Conservation (phyloP, 192 early-diverging fungal genomes). For the Coemansia sp. region DNA sequence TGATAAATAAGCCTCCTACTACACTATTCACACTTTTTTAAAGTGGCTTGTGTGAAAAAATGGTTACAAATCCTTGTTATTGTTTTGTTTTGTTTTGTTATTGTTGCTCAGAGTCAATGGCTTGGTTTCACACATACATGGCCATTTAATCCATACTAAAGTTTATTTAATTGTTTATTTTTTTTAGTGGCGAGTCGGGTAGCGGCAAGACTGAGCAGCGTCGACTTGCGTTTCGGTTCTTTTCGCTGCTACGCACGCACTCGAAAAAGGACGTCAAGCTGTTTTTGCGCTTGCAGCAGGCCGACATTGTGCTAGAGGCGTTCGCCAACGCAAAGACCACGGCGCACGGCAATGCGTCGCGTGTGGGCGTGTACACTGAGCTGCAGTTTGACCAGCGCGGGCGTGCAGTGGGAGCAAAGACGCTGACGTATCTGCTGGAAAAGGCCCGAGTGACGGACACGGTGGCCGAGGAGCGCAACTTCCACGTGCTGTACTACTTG, state of each 20-base stretch:
- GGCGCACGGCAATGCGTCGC: conserved; percentile 78
- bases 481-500: conserved; percentile 96
- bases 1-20: neutral
- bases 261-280: conserved; percentile 72
- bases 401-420: conserved; percentile 81
- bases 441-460: conserved; percentile 77
- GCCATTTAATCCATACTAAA: conserved; percentile 1
- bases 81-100: neutral
- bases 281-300: conserved; percentile 66
- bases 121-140: conserved; percentile 1
- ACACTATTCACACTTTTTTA: conserved; percentile 50
- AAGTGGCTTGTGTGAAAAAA: conserved; percentile 4
- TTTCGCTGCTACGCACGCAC: conserved; percentile 70
- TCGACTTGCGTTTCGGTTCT: conserved; percentile 62
- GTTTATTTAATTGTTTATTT: neutral
- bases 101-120: neutral
- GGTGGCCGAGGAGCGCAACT: conserved; percentile 73
- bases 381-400: conserved; percentile 90
- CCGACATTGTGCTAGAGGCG: conserved; percentile 77
- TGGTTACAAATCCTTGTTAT: conserved; percentile 4
- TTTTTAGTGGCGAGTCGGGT: conserved; percentile 77
- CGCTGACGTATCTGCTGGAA: conserved; percentile 86
- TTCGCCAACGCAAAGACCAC: conserved; percentile 85
- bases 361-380: conserved; percentile 83
- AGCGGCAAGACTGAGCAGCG: conserved; percentile 86